Percentiles rank a stretch among this genome's conserved stretches.
Evolutionary conservation across 1,139 yeast genomes (phyloP).

Genomic region (Saccharomyces hybrid): DNA sequence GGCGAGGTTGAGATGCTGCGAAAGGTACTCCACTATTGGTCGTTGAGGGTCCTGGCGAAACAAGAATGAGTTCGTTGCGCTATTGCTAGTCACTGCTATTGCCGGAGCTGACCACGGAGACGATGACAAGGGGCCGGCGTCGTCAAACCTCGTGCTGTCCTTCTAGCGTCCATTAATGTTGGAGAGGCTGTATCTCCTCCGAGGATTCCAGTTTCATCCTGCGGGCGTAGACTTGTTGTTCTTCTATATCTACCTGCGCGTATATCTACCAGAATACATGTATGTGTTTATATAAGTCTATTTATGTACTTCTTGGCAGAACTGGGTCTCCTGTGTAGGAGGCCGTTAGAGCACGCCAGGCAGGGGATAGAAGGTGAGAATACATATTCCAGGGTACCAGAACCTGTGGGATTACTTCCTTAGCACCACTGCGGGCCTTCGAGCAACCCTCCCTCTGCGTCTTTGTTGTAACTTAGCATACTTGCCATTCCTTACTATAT

Average conservation of each 20-base stretch:
- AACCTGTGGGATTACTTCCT: neutral
- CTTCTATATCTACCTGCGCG: too few relatives aligned
- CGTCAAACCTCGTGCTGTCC: constrained; percentile 3
- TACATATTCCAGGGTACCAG: neutral
- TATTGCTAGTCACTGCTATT: neutral
- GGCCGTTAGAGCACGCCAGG: neutral
- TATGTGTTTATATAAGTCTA: neutral
- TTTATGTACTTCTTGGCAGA: neutral
- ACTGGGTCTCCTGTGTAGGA: neutral
- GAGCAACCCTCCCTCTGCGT: neutral
- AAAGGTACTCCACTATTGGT: neutral
- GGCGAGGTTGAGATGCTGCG: neutral
- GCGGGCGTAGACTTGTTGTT: neutral
- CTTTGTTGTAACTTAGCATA: neutral
- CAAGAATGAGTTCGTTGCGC: neutral
- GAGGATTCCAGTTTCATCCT: neutral
- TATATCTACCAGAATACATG: too few relatives aligned
- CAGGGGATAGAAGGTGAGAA: neutral
- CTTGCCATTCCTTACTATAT: neutral
- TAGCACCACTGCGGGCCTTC: neutral
- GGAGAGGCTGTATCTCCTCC: neutral
- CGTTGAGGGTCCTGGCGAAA: neutral
- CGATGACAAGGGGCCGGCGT: neutral
- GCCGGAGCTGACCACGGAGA: neutral
- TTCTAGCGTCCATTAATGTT: neutral